Conservation (phyloP, 176 grass and related monocot genomes). For the Saccharum spontaneum region DNA sequence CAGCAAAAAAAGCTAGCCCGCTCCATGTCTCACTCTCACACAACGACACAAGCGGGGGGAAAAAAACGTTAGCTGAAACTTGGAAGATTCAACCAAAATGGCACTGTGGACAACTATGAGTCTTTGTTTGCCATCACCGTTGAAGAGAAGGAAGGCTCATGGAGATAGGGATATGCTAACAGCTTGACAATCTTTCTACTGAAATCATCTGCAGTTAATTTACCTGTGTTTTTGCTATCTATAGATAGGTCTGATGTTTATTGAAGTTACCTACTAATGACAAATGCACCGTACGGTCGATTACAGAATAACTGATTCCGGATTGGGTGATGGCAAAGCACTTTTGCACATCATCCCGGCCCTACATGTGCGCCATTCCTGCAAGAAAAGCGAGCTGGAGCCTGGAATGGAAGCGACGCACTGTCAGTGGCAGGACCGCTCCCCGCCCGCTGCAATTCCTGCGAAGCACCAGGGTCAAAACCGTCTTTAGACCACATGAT, state of each 20-base stretch:
- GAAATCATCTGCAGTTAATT: too few species aligned
- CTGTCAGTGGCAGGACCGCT: slow-evolving; percentile 7
- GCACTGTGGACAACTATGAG: background rate
- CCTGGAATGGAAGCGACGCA: slow-evolving; percentile 6
- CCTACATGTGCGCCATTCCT: slow-evolving; percentile 1
- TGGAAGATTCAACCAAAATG: background rate
- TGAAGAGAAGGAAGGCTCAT: background rate
- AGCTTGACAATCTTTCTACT: background rate
- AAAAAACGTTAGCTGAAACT: background rate
- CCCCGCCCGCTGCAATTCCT: background rate
- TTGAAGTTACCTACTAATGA: too few species aligned
- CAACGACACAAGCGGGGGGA: too few species aligned
- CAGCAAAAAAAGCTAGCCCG: background rate
- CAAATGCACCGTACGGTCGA: too few species aligned
- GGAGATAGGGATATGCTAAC: background rate
- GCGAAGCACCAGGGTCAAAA: background rate
- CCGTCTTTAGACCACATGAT: background rate
- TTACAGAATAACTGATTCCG: too few species aligned
- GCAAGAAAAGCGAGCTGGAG: background rate
- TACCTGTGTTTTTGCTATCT: too few species aligned
- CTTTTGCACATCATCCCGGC: background rate
- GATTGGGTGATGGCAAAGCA: background rate
- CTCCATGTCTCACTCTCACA: background rate
- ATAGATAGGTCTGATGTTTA: too few species aligned
- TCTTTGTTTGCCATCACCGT: background rate